Conservation (phyloP, 2,329 filamentous ascomycete genomes). For the Cryphonectria japonica region DNA sequence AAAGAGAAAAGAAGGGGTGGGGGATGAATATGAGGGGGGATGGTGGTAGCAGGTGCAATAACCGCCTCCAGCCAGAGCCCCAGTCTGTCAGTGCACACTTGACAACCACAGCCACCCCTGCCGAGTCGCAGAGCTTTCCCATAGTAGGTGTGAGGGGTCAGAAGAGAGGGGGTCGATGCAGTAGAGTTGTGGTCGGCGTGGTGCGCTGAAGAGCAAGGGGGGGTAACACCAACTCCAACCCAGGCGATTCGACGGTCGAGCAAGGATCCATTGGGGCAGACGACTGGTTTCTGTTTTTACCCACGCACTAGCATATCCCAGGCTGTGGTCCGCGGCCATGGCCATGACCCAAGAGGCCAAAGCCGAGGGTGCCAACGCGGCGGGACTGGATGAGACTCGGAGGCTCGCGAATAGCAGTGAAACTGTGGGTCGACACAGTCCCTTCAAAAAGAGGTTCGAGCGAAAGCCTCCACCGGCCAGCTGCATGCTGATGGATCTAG, state of each 20-base stretch:
- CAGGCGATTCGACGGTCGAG: slow-evolving; percentile 27
- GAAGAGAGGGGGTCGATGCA: slow-evolving; percentile 15
- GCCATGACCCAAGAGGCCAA: slow-evolving; percentile 14
- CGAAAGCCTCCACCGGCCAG: slow-evolving; percentile 17
- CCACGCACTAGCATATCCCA: slow-evolving; percentile 21
- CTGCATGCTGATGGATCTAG: slow-evolving; percentile 18
- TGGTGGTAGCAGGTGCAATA: slow-evolving; percentile 14
- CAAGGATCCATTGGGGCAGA: slow-evolving; percentile 21
- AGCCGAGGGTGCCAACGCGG: slow-evolving; percentile 17
- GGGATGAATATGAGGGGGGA: not conserved
- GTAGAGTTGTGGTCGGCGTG: slow-evolving; percentile 20
- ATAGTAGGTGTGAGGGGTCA: not conserved
- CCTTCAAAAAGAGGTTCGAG: not conserved
- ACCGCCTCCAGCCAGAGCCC: slow-evolving; percentile 14
- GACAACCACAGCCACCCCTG: slow-evolving; percentile 15
- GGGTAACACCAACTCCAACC: slow-evolving; percentile 10
- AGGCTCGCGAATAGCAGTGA: slow-evolving; percentile 19
- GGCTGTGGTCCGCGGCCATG: slow-evolving; percentile 16
- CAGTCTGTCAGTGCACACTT: slow-evolving; percentile 5
- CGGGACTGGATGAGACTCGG: slow-evolving; percentile 18
- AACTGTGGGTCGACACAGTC: slow-evolving; percentile 26
- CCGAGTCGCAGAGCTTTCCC: not conserved
- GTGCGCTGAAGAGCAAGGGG: slow-evolving; percentile 16
- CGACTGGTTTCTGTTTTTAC: slow-evolving; percentile 30
- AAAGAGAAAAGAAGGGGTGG: not conserved